Base-by-base conservation (phyloP, 495 filamentous ascomycete species). In the Gamarada debralockiae region DNA sequence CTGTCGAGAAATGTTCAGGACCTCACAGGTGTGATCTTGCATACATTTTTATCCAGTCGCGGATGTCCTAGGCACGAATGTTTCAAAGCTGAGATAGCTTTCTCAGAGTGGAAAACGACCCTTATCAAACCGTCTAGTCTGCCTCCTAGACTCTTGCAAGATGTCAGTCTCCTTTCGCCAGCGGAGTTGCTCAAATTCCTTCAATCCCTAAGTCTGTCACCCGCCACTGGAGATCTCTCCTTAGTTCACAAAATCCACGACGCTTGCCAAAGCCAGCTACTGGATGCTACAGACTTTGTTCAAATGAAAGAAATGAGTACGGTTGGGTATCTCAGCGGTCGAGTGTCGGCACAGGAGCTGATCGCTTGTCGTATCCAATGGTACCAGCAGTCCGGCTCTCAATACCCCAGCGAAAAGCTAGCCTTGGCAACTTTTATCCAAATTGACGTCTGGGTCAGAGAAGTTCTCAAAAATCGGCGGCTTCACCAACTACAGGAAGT, bases 1-100 rank as follows among this genome's bases (percentile, higher is more conserved):
- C 59, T 75, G 1, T 83, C 80, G 9, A 79, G 78, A 46, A 79
- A 77, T 22, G 71, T 73, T 1, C 70, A 68, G 23, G 74, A 78
- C 39, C 53, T 77, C 2, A 63, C 68, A 13, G 69, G 73, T 8
- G 76, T 77, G 2, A 65, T 82, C 8, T 59, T 83, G 3, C 80
- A 83, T 53, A 80, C 80, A 1, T 82, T 77, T 51, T 57, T 83
- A 0, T 80, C 77, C 5, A 72, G 70, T n/a, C 70, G 70, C 40
- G 66, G 68, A 4, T 74, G 73, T 36, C 61, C 71, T 10, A 68
- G 80, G 2, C 67, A 73, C 49, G 63, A 77, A 38, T 80, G 78
- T 57, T 78, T 79, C 42, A 67, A 75, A 44, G 64, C 65, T 0
- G 80, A 83, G 58, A 61, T 69, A 6, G 67, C 69, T 10, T 62